A percentile compares a stretch with the other conserved stretches of the same genome.
phyloP scores from a whole-genome alignment of 176 grass and related monocot genomes.

The Carex cristatella region DNA sequence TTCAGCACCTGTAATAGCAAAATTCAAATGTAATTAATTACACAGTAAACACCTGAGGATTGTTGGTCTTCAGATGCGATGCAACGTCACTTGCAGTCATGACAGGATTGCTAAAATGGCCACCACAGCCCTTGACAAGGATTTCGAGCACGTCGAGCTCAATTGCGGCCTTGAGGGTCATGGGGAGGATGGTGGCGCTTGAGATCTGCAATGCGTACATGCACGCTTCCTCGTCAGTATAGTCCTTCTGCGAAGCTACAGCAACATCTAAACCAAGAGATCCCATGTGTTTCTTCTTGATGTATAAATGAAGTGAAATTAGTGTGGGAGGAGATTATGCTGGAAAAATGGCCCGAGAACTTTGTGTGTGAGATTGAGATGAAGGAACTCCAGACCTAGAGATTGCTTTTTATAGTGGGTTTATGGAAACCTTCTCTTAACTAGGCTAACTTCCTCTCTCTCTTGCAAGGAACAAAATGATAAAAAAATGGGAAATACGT shows the following conservation, averaged over 20 bases:
- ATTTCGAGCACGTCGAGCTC: conserved; percentile 70
- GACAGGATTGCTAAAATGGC: neutral
- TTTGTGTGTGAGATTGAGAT: neutral
- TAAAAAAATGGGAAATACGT: neutral
- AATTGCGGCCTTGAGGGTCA: conserved; percentile 81
- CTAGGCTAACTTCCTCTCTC: too few species aligned
- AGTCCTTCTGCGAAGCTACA: neutral
- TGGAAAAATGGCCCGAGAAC: neutral
- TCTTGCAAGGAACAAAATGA: too few species aligned
- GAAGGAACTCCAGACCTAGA: neutral
- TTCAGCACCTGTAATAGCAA: neutral
- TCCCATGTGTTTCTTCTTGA: conserved; percentile 24
- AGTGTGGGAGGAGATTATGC: neutral
- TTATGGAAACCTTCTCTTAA: neutral
- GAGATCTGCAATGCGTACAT: conserved; percentile 58
- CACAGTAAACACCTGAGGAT: conserved; percentile 9
- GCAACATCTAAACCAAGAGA: conserved; percentile 19
- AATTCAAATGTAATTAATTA: neutral
- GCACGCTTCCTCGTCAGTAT: conserved; percentile 59
- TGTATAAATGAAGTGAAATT: neutral
- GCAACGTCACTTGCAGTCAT: conserved; percentile 50
- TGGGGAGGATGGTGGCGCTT: conserved; percentile 71
- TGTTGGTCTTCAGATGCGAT: conserved; percentile 37
- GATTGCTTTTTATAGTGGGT: neutral
- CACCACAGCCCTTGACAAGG: conserved; percentile 24